Evolutionary conservation across 192 early-diverging fungal genomes (phyloP).

Genomic region (Pilobolus umbonatus): DNA sequence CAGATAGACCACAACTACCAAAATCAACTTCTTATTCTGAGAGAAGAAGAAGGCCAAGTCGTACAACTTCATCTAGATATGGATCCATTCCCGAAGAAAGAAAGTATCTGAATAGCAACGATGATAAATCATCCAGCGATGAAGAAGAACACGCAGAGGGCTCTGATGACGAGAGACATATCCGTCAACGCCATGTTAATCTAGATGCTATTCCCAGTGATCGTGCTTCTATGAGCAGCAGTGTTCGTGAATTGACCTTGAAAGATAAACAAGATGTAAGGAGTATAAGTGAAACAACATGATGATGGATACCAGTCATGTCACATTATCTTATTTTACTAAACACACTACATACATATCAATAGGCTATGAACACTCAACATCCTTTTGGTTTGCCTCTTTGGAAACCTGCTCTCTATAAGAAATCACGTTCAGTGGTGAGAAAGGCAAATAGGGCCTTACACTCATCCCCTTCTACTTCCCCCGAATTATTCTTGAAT

Average conservation of each 20-base stretch:
- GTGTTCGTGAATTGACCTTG: constrained; percentile 45
- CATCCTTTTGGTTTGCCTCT: constrained; percentile 94
- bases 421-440: constrained; percentile 85
- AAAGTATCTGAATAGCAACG: background rate
- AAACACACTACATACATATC: background rate
- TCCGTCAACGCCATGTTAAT: background rate
- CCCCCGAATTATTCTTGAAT: constrained; percentile 61
- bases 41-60: background rate
- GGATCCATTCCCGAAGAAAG: constrained; percentile 11
- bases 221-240: constrained; percentile 8
- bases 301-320: too few relatives aligned
- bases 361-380: constrained; percentile 67
- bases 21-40: background rate
- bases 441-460: constrained; percentile 75
- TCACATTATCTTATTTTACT: background rate
- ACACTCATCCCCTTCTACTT: constrained; percentile 64
- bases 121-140: background rate
- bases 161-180: background rate
- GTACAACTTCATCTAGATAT: constrained; percentile 1
- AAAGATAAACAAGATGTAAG: constrained; percentile 56
- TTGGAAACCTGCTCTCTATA: constrained; percentile 99
- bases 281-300: too few relatives aligned
- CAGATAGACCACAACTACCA: constrained; percentile 5
- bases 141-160: constrained; percentile 1
- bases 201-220: constrained; percentile 2